Evolutionary conservation across 805 yeast species (phyloP).

Genomic region (Jamesozyma hellenica): DNA sequence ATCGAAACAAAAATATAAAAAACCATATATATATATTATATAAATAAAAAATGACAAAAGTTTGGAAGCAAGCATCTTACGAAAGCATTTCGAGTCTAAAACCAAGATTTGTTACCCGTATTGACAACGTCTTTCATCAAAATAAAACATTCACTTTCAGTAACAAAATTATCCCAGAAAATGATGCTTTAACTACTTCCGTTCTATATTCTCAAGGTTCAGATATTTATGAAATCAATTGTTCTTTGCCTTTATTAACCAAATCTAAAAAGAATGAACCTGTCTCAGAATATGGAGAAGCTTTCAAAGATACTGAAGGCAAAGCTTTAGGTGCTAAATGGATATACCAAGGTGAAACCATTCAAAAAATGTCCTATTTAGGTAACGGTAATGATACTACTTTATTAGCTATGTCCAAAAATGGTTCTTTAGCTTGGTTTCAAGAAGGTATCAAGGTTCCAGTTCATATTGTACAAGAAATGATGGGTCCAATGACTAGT

Average conservation of each 20-base stretch:
- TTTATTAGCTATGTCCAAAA: conserved; percentile 18
- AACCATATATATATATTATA: too few relatives aligned
- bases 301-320: conserved; percentile 39
- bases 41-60: conserved; percentile 5
- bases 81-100: conserved; percentile 27
- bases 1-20: too few relatives aligned
- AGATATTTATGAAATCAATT: conserved; percentile 21
- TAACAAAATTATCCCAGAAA: conserved; percentile 17
- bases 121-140: conserved; percentile 13
- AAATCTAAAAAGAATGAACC: conserved; percentile 16
- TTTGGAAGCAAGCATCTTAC: conserved; percentile 47
- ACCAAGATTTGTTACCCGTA: conserved; percentile 29
- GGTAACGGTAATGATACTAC: conserved; percentile 31
- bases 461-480: conserved; percentile 20
- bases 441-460: conserved; percentile 20
- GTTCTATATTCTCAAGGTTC: conserved; percentile 22
- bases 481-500: conserved; percentile 21
- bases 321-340: conserved; percentile 12
- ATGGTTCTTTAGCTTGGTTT: conserved; percentile 26
- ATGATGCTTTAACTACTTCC: conserved; percentile 16
- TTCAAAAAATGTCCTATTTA: conserved; percentile 15
- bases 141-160: conserved; percentile 18
- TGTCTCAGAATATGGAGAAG: conserved; percentile 64
- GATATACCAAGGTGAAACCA: conserved; percentile 21
- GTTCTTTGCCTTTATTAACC: conserved; percentile 17